Evolutionary conservation across 345 rosid genomes (phyloP).

Genomic region (Hypericum perforatum): DNA sequence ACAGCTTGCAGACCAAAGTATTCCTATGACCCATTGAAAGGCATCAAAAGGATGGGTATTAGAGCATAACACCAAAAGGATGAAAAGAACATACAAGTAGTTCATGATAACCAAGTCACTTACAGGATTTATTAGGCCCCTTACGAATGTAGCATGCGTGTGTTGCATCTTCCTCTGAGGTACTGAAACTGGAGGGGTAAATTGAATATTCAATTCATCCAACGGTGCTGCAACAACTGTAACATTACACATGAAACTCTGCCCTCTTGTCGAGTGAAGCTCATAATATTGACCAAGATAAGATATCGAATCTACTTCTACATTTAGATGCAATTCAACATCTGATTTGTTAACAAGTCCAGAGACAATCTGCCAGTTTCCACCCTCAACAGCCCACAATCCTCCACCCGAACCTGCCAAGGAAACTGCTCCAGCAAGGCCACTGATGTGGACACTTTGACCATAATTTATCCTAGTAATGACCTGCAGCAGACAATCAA

Average conservation of each 20-base stretch:
- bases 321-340: conserved; percentile 54
- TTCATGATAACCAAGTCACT: conserved; percentile 15
- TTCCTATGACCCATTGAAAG: conserved; percentile 34
- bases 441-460: conserved; percentile 68
- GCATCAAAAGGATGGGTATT: not conserved
- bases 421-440: conserved; percentile 96
- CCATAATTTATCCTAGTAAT: conserved; percentile 92
- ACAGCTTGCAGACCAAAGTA: conserved; percentile 58
- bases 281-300: conserved; percentile 52
- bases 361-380: conserved; percentile 93
- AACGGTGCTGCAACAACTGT: conserved; percentile 70
- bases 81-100: no score
- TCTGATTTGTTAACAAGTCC: conserved; percentile 62
- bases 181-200: conserved; percentile 52
- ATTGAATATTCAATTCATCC: conserved; percentile 60
- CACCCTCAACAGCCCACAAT: conserved; percentile 86
- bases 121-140: conserved; percentile 82
- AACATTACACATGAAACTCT: conserved; percentile 52
- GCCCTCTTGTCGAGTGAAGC: conserved; percentile 66
- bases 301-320: conserved; percentile 60
- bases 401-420: conserved; percentile 88
- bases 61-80: no score
- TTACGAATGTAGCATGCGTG: conserved; percentile 86
- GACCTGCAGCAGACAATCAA: conserved; percentile 35
- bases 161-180: conserved; percentile 78